These are phyloP conservation scores for Pisolithus thermaeus DNA, from an alignment of 1,284 basidiomycete species.

Conservation along the genomic window DNA sequence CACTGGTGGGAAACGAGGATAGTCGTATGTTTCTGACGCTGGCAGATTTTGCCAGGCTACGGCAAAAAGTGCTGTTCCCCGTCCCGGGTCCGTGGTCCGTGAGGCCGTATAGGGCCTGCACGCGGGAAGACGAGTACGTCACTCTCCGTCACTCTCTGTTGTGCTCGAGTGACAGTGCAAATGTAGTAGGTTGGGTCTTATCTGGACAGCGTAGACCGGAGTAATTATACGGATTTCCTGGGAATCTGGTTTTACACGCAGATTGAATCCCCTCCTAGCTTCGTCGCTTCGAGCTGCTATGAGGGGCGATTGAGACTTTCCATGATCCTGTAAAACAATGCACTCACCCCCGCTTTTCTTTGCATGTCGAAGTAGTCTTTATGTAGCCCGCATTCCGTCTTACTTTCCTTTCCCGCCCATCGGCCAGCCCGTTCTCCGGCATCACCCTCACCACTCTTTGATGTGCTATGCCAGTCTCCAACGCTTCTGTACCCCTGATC, in stretches of 20 bases:
- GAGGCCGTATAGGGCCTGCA: neutral
- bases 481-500: conserved; percentile 91
- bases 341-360: conserved; percentile 36
- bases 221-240: neutral
- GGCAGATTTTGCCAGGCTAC: neutral
- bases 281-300: conserved; percentile 5
- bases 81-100: neutral
- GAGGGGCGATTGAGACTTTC: neutral
- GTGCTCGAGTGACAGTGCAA: neutral
- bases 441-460: conserved; percentile 65
- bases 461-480: conserved; percentile 96
- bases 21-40: conserved; percentile 1
- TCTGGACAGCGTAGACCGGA: neutral
- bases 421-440: conserved; percentile 82
- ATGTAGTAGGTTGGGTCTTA: neutral
- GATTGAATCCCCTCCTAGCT: neutral
- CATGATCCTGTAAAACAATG: neutral
- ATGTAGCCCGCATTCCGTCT: conserved; percentile 96
- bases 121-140: neutral
- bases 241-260: neutral
- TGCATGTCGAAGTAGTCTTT: conserved; percentile 78
- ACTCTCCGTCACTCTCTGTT: neutral
- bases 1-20: neutral
- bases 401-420: conserved; percentile 83
- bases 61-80: neutral